Conservation (phyloP, 805 yeast genomes). For the Blastobotrys robertii region DNA sequence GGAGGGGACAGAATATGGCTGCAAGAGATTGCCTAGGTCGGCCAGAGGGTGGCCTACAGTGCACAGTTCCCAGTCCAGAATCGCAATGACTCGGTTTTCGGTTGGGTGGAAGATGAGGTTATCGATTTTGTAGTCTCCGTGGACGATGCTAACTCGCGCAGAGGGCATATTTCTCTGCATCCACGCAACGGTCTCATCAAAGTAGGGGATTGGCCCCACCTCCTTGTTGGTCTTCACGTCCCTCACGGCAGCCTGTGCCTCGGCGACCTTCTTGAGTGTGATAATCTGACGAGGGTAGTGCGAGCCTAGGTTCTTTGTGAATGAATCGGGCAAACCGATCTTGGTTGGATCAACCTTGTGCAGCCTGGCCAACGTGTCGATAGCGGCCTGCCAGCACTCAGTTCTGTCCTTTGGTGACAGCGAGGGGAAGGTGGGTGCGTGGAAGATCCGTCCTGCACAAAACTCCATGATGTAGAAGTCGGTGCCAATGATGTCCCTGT, state of each 20-base stretch:
- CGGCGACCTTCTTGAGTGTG: constrained; percentile 37
- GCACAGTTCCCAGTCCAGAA: constrained; percentile 58
- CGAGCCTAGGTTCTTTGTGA: constrained; percentile 31
- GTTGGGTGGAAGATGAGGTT: constrained; percentile 52
- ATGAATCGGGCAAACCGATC: constrained; percentile 36
- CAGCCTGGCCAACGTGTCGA: constrained; percentile 38
- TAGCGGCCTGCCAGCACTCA: constrained; percentile 38
- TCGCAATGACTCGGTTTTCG: constrained; percentile 40
- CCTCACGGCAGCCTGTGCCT: constrained; percentile 27
- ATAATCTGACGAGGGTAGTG: constrained; percentile 46
- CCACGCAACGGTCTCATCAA: constrained; percentile 35
- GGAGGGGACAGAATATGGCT: constrained; percentile 40
- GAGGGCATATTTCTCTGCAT: constrained; percentile 39
- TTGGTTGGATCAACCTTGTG: constrained; percentile 40
- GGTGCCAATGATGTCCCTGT: constrained; percentile 42
- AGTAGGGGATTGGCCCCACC: constrained; percentile 41
- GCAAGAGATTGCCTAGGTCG: constrained; percentile 49
- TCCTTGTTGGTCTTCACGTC: constrained; percentile 19
- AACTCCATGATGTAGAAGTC: constrained; percentile 56
- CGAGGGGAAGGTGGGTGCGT: constrained; percentile 39
- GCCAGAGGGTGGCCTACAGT: constrained; percentile 58
- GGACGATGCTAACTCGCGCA: constrained; percentile 37
- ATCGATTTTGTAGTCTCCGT: constrained; percentile 59
- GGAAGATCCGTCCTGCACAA: constrained; percentile 47
- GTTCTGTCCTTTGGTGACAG: constrained; percentile 23